phyloP scores from a whole-genome alignment of 306 rosid species.

The Lathyrus sativus region DNA sequence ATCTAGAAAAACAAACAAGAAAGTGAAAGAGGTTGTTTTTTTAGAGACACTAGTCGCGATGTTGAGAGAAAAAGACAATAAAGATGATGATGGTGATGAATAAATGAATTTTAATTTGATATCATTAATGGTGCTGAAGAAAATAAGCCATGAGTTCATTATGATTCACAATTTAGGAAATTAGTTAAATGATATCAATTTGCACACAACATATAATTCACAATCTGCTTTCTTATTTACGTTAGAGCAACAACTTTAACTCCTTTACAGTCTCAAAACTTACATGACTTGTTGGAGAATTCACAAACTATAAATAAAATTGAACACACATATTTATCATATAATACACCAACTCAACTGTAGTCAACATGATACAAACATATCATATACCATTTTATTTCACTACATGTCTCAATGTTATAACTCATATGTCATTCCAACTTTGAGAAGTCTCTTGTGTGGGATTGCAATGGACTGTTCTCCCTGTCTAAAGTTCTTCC shows the following conservation, averaged over 20 bases:
- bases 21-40: no score
- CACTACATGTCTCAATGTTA: background rate
- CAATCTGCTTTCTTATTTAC: background rate
- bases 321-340: background rate
- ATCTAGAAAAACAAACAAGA: no score
- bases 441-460: constrained; percentile 60
- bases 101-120: no score
- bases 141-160: no score
- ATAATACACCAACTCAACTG: background rate
- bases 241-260: background rate
- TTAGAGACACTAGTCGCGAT: no score
- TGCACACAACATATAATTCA: background rate
- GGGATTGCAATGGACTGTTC: constrained; percentile 56
- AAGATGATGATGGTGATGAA: no score
- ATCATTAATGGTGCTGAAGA: no score
- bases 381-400: background rate
- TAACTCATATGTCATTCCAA: constrained; percentile 58
- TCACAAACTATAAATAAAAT: background rate
- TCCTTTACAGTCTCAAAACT: background rate
- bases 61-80: no score
- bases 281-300: background rate
- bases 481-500: constrained; percentile 72
- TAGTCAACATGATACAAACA: background rate
- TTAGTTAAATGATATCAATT: background rate
- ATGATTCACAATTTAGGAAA: no score